Base-by-base conservation (phyloP, 176 grass and related monocot genomes). In the Chrysopogon serrulatus region DNA sequence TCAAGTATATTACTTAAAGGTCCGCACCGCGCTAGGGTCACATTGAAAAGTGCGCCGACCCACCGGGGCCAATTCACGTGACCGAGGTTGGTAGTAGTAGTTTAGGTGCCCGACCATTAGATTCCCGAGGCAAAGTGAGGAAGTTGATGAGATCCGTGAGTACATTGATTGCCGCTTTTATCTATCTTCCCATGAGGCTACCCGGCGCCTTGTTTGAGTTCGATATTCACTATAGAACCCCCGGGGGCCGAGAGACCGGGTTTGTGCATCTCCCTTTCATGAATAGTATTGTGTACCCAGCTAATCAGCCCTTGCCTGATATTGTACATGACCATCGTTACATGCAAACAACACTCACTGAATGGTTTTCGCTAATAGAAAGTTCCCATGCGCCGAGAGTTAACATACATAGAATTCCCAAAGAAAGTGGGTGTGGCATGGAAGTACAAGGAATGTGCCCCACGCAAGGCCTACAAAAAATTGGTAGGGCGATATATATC, bases 191-290 rank as follows among this genome's bases (percentile, higher is more conserved):
- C 67, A 70, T 13, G 67, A 42, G 11, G 67, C 37, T 70, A 13
- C n/a, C 0, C 42, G 37, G 36, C 23, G 11, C 13, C n/a, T 24
- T 42, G 67, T 70, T 72, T 28, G n/a, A 79, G 2, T 86, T 68
- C 30, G 85, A 82, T 41, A 66, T 74, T 34, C 85, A 87, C 24
- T 80, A 80, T 82, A 87, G 77, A 2, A 12, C 26, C 16, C 85
- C 77, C 43, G 1, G 60, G 81, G 2, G n/a, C n/a, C n/a, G 85
- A 87, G 12, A 87, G 85, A 24, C 18, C 82, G 10, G 4, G n/a
- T n/a, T 66, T 35, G 26, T 81, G 3, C 85, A 87, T 11, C 54
- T 79, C 0, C 43, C 61, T 33, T 77, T 79, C 14, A 43, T 70
- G 47, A 79, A 86, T 10, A 80, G 23, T 5, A 0, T 80, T 31